phyloP scores from a whole-genome alignment of 2,329 filamentous ascomycete species.

The Diplodia scrobiculata region DNA sequence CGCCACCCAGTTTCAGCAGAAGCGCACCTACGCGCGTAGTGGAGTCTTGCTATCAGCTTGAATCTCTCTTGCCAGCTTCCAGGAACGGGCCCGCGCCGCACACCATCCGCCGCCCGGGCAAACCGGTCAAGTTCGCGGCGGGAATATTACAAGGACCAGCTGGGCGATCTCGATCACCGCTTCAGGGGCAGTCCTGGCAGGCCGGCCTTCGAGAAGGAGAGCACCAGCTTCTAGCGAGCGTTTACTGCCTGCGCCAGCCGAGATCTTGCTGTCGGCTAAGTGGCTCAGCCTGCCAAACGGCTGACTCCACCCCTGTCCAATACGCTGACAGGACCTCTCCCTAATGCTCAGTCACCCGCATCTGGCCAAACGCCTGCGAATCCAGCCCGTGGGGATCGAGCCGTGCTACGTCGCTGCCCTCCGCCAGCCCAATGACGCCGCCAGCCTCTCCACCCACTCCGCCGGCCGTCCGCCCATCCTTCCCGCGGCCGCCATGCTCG shows the following conservation, averaged over 20 bases:
- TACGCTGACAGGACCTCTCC: slow-evolving; percentile 23
- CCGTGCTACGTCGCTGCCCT: slow-evolving; percentile 7
- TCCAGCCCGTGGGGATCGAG: slow-evolving; percentile 12
- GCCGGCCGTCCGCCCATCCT: slow-evolving; percentile 3
- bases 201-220: slow-evolving; percentile 26
- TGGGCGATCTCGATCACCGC: slow-evolving; percentile 25
- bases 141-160: slow-evolving; percentile 27
- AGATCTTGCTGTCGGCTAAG: slow-evolving; percentile 26
- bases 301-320: slow-evolving; percentile 24
- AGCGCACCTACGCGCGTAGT: slow-evolving; percentile 9
- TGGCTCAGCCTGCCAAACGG: slow-evolving; percentile 3
- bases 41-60: slow-evolving; percentile 20
- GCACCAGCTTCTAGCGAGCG: slow-evolving; percentile 23
- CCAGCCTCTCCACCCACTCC: slow-evolving; percentile 20
- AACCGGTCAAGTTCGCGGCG: slow-evolving; percentile 23
- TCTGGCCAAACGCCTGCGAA: slow-evolving; percentile 21
- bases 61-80: slow-evolving; percentile 16
- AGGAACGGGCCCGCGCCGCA: slow-evolving; percentile 11
- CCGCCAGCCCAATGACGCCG: slow-evolving; percentile 20
- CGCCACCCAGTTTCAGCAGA: slow-evolving; percentile 19
- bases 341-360: slow-evolving; percentile 26
- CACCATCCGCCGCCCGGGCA: slow-evolving; percentile 10
- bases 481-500: slow-evolving; percentile 10
- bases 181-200: slow-evolving; percentile 27
- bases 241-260: slow-evolving; percentile 19